Conservation (phyloP, 2,329 filamentous ascomycete species). For the Aspergillus sp. region DNA sequence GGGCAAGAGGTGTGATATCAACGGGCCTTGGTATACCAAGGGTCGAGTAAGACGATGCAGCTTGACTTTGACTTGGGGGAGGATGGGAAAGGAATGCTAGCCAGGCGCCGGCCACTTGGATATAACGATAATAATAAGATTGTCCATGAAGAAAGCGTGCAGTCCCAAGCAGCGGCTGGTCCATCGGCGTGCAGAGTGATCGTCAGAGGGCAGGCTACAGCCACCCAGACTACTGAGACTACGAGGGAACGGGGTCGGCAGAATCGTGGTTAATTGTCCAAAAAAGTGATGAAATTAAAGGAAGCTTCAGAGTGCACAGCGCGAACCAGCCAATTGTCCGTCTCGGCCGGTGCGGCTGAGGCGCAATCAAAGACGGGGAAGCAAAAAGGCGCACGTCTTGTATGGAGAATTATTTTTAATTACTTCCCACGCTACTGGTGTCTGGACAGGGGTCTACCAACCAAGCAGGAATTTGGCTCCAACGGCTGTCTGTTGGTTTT, state of each 20-base stretch:
- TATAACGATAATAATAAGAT: slow-evolving; percentile 14
- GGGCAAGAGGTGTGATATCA: slow-evolving; percentile 2
- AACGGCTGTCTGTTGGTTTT: slow-evolving; percentile 26
- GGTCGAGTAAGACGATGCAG: neutral
- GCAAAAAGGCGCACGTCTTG: slow-evolving; percentile 14
- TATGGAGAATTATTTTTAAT: slow-evolving; percentile 21
- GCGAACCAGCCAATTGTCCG: slow-evolving; percentile 12
- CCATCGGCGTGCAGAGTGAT: slow-evolving; percentile 26
- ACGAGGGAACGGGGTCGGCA: neutral
- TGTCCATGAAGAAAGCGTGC: slow-evolving; percentile 10
- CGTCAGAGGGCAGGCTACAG: slow-evolving; percentile 24
- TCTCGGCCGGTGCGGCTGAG: slow-evolving; percentile 25
- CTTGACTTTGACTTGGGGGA: neutral
- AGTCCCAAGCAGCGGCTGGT: slow-evolving; percentile 12
- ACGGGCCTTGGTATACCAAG: slow-evolving; percentile 3
- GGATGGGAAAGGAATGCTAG: neutral
- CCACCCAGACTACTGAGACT: neutral
- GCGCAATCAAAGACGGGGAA: slow-evolving; percentile 22
- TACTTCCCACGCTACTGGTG: slow-evolving; percentile 2
- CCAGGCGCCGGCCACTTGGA: neutral
- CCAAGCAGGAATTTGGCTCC: slow-evolving; percentile 19
- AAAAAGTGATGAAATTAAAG: neutral
- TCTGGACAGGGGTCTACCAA: neutral
- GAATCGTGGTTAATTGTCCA: slow-evolving; percentile 12
- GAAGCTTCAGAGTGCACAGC: slow-evolving; percentile 5